Percentiles rank a stretch among this genome's conserved stretches.
phyloP scores from a whole-genome alignment of 139 green algal genomes.

The Axilococcus clingmanii region DNA sequence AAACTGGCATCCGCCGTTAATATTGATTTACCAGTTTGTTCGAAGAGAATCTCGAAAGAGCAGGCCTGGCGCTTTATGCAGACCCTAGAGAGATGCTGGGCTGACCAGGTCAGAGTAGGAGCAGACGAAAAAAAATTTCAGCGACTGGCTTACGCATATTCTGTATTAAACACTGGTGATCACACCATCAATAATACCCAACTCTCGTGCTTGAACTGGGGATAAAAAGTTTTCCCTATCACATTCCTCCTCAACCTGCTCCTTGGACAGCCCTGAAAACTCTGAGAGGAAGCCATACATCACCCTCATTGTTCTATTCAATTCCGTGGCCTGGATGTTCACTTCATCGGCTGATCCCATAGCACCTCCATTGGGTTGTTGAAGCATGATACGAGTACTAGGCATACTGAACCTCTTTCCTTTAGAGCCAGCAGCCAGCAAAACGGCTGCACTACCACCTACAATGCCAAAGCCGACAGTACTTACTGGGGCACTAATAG shows the following conservation, averaged over 20 bases:
- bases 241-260: constrained; percentile 66
- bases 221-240: constrained; percentile 80
- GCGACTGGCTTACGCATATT: no score
- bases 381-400: constrained; percentile 86
- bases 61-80: no score
- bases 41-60: no score
- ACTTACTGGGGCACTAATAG: constrained; percentile 62
- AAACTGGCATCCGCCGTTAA: no score
- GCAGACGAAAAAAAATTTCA: no score
- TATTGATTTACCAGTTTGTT: no score
- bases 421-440: constrained; percentile 79
- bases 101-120: no score
- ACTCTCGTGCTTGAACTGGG: constrained; percentile 54
- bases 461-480: constrained; percentile 69
- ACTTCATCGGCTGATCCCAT: constrained; percentile 57
- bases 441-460: constrained; percentile 57
- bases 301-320: constrained; percentile 52
- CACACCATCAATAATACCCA: constrained; percentile 51
- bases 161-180: no score
- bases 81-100: no score
- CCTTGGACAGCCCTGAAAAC: constrained; percentile 60
- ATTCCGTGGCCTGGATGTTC: constrained; percentile 54
- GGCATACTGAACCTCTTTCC: constrained; percentile 86
- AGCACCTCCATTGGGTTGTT: constrained; percentile 73
- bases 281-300: constrained; percentile 57